A percentile compares a stretch with the other conserved stretches of the same genome.
These are phyloP conservation scores for Davidsoniella virescens DNA, from an alignment of 2,329 filamentous ascomycete species.

Conservation along the genomic window DNA sequence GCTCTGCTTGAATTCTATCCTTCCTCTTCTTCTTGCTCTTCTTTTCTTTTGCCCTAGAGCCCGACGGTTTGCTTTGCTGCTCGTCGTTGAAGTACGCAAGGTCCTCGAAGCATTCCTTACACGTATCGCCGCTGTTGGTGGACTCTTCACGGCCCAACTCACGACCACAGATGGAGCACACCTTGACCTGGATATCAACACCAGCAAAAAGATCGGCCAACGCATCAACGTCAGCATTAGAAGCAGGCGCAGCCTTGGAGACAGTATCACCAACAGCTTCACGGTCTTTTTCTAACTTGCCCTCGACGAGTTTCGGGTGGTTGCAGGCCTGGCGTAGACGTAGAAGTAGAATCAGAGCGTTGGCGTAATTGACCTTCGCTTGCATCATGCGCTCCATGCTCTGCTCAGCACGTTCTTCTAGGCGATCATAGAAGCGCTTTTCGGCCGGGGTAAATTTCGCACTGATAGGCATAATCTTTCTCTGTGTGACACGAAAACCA, in stretches of 20 bases:
- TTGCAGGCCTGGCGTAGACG: conserved; percentile 88
- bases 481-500: conserved; percentile 79
- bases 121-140: conserved; percentile 32
- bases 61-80: conserved; percentile 25
- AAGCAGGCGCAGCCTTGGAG: conserved; percentile 28
- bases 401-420: conserved; percentile 72
- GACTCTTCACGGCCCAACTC: conserved; percentile 39
- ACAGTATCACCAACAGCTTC: conserved; percentile 36
- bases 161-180: conserved; percentile 69
- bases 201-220: conserved; percentile 77
- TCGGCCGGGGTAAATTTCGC: conserved; percentile 68
- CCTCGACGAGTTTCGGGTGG: conserved; percentile 74
- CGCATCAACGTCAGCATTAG: conserved; percentile 55
- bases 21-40: conserved; percentile 14
- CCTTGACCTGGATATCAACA: conserved; percentile 59
- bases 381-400: conserved; percentile 82
- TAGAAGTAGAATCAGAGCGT: conserved; percentile 80
- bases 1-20: conserved; percentile 9
- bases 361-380: conserved; percentile 74
- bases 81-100: conserved; percentile 44
- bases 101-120: conserved; percentile 59
- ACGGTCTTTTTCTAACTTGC: conserved; percentile 78
- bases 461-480: conserved; percentile 68
- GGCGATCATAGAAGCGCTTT: conserved; percentile 65
- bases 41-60: conserved; percentile 20